phyloP scores from a whole-genome alignment of 208 protist species.

The Crithidia acanthocephali region DNA sequence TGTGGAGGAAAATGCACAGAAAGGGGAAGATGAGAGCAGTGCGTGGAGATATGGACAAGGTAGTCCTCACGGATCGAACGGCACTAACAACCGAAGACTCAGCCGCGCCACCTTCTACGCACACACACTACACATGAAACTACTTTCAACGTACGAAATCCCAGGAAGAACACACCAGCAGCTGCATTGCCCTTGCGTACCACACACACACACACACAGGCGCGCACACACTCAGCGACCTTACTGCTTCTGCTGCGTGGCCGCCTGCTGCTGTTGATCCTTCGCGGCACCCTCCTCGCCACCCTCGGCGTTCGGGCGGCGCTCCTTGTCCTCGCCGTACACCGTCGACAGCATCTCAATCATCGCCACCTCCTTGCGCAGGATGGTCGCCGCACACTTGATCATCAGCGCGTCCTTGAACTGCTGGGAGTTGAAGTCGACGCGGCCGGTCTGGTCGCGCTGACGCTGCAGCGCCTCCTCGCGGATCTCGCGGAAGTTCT shows the following conservation, averaged over 20 bases:
- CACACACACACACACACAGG: not conserved
- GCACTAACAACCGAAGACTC: too few species aligned
- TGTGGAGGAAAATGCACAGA: too few species aligned
- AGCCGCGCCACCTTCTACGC: too few species aligned
- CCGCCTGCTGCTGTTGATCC: slow-evolving; percentile 21
- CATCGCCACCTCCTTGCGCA: slow-evolving; percentile 60
- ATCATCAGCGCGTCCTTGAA: slow-evolving; percentile 90
- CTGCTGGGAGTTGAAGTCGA: slow-evolving; percentile 76
- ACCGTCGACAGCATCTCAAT: slow-evolving; percentile 59
- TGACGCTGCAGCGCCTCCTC: slow-evolving; percentile 54
- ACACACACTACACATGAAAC: too few species aligned
- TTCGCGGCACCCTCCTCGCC: slow-evolving; percentile 22
- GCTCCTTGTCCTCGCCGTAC: slow-evolving; percentile 38
- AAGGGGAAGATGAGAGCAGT: too few species aligned
- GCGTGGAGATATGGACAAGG: too few species aligned
- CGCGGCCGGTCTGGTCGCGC: slow-evolving; percentile 46
- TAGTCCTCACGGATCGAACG: too few species aligned
- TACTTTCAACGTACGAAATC: too few species aligned
- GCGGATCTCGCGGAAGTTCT: slow-evolving; percentile 46
- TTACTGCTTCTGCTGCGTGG: slow-evolving; percentile 12
- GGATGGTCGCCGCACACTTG: slow-evolving; percentile 64
- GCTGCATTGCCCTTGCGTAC: too few species aligned
- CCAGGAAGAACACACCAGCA: too few species aligned
- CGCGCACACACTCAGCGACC: too few species aligned
- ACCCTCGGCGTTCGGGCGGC: slow-evolving; percentile 16